Evolutionary conservation across 805 yeast species (phyloP).

Genomic region (Teunomyces panamensis): DNA sequence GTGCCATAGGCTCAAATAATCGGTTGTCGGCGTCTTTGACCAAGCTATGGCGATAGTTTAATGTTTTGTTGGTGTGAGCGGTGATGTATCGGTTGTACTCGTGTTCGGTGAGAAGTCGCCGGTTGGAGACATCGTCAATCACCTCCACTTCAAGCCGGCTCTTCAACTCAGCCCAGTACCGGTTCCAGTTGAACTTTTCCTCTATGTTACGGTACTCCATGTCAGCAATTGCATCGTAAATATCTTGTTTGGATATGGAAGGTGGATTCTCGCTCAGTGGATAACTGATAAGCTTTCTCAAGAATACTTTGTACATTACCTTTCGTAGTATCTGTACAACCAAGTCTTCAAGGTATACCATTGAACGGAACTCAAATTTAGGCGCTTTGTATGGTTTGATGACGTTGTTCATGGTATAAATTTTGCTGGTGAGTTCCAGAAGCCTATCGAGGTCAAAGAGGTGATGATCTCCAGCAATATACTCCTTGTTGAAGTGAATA

Average conservation of each 20-base stretch:
- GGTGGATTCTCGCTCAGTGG: neutral
- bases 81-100: constrained; percentile 7
- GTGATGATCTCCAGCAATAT: neutral
- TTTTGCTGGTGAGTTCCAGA: neutral
- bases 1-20: neutral
- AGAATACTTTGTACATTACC: constrained; percentile 3
- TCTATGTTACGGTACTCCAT: constrained; percentile 2
- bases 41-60: neutral
- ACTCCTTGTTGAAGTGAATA: neutral
- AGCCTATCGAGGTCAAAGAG: neutral
- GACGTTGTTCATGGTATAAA: neutral
- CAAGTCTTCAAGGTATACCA: constrained; percentile 11
- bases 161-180: constrained; percentile 8
- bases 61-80: neutral
- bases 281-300: neutral
- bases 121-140: constrained; percentile 7
- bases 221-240: constrained; percentile 2
- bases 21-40: neutral
- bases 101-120: constrained; percentile 5
- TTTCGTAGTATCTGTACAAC: constrained; percentile 3
- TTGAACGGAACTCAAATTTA: constrained; percentile 3
- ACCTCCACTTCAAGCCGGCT: constrained; percentile 4
- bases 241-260: neutral
- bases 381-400: neutral
- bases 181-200: constrained; percentile 6